phyloP scores from a whole-genome alignment of 2,329 filamentous ascomycete genomes.

The Fusarium verrucosum region DNA sequence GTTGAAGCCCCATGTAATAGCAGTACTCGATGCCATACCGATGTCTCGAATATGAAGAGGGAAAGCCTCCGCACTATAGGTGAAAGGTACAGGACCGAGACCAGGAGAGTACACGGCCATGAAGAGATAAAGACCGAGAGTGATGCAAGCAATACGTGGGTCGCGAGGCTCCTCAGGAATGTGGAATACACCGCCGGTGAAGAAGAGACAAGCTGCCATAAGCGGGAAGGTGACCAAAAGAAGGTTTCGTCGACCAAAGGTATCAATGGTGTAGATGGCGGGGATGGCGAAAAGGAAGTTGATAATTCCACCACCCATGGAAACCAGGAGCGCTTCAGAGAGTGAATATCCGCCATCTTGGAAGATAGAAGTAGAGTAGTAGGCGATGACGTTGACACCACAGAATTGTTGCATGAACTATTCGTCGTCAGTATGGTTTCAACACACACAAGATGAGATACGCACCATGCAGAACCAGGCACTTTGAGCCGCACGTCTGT shows the following conservation, averaged over 20 bases:
- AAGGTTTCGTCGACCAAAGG: constrained; percentile 64
- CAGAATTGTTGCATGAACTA: constrained; percentile 51
- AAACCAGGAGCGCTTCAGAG: constrained; percentile 59
- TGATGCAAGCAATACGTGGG: constrained; percentile 48
- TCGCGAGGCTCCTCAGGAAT: constrained; percentile 41
- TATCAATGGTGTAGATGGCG: constrained; percentile 67
- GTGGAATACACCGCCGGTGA: constrained; percentile 61
- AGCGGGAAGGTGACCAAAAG: constrained; percentile 67
- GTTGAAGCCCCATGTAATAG: constrained; percentile 54
- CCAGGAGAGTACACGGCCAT: constrained; percentile 58
- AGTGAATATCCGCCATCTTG: constrained; percentile 52
- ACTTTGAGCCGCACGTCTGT: constrained; percentile 50
- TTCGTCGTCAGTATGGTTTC: background rate
- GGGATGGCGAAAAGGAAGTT: constrained; percentile 69
- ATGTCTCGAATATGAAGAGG: constrained; percentile 65
- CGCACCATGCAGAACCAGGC: constrained; percentile 51
- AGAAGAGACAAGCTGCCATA: constrained; percentile 65
- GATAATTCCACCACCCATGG: constrained; percentile 65
- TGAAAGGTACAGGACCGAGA: constrained; percentile 67
- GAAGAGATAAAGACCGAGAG: constrained; percentile 53
- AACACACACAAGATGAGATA: too few species aligned
- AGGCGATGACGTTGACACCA: constrained; percentile 64
- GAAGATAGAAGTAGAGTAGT: constrained; percentile 61
- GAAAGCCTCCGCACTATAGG: constrained; percentile 68
- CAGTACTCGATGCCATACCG: constrained; percentile 61